phyloP scores from a whole-genome alignment of 371 early-diverging fungal species.

The Mucor velutinosus region DNA sequence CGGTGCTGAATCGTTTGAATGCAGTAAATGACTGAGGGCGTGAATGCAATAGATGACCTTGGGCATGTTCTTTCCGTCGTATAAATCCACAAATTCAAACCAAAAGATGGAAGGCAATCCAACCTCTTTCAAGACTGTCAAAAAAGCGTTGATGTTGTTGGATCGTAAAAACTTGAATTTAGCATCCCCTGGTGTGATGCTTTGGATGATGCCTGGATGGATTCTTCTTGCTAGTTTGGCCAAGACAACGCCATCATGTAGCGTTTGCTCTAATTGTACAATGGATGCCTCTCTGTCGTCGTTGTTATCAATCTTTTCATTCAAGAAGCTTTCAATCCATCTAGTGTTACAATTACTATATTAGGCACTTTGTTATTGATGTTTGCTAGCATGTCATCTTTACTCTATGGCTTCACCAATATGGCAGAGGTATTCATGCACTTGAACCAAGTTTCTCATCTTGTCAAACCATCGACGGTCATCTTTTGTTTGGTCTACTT shows the following conservation, averaged over 20 bases:
- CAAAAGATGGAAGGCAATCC: conserved; percentile 92
- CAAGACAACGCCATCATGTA: conserved; percentile 94
- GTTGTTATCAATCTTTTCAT: conserved; percentile 70
- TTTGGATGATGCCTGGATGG: conserved; percentile 78
- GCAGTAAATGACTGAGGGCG: conserved; percentile 94
- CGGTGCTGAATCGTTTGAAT: conserved; percentile 84
- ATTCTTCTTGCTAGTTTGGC: conserved; percentile 92
- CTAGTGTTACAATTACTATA: conserved; percentile 45
- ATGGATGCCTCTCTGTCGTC: conserved; percentile 52
- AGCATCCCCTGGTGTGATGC: conserved; percentile 72
- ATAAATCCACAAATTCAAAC: conserved; percentile 98
- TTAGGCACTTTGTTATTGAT: conserved; percentile 11
- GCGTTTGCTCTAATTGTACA: conserved; percentile 83
- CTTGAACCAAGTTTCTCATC: conserved; percentile 87
- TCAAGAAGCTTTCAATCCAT: conserved; percentile 95
- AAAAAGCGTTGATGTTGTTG: conserved; percentile 98
- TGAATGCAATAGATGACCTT: conserved; percentile 99
- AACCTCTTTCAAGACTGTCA: conserved; percentile 79
- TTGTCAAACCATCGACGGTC: conserved; percentile 89
- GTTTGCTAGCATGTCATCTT: conserved; percentile 14
- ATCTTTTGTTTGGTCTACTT: conserved; percentile 47
- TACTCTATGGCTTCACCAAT: conserved; percentile 99
- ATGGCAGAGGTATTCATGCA: conserved; percentile 99
- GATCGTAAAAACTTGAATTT: conserved; percentile 96
- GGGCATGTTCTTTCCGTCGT: conserved; percentile 99